Evolutionary conservation across 306 rosid genomes (phyloP), one percentile per base, ranked within the genome.

Genomic region (Fragaria ananassa): DNA sequence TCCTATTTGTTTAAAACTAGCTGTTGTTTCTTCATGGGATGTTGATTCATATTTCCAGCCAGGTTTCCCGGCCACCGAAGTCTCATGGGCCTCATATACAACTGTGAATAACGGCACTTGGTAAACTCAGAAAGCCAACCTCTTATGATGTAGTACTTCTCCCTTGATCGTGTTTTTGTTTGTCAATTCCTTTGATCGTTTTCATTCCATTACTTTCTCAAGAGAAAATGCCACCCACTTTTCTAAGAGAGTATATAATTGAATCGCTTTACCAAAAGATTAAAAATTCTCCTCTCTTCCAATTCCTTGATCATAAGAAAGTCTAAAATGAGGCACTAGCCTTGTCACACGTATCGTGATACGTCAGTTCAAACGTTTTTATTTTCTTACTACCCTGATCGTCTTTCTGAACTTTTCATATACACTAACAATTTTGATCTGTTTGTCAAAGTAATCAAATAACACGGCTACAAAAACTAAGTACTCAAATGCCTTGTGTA

Each of bases 41-140:
- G 71, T 86, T 73, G 81, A 83, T 85, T 83, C 84, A 47, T 74
- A 81, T 83, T 71, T 88, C 77, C 58, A 76, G 83, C 53, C 81
- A 82, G 81, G 75, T 58, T 78, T 80, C 71, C 64, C 83, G 80
- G 77, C 84, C 72, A 74, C 68, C 76, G 76, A 80, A 80, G 76
- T 82, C 60, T 75, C 81, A 79, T 80, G 84, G 72, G 75, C 75
- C 7, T 74, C 39, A 58, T 81, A 67, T 79, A 84, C 78, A 11
- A 77, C 41, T 13, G 34, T 25, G 66, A 60, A 29, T 81, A 56
- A 81, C 70, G 76, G 86, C 81, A 88, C 75, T 42, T 19, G 6
- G 21, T 12, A 37, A 6, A 23, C 54, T 58, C 56, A 79, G 80
- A 83, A 76, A 76, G 64, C 60, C 78, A 62, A 74, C 78, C 45